phyloP scores from a whole-genome alignment of 768 basidiomycete genomes.

The Cystofilobasidium macerans region DNA sequence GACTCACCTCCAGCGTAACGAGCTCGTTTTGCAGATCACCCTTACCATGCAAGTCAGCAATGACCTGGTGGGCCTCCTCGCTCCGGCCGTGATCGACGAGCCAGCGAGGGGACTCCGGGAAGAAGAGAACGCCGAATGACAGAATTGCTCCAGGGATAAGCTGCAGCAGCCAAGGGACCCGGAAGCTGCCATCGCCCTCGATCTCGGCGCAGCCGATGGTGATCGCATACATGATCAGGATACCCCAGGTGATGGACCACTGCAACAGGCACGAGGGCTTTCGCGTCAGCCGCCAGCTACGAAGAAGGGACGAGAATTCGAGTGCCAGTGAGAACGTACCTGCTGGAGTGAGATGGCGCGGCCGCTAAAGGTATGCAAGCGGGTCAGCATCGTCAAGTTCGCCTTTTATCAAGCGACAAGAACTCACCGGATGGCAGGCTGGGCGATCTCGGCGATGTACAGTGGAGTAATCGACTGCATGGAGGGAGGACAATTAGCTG shows the following conservation, averaged over 20 bases:
- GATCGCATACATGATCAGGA: conserved; percentile 26
- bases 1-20: conserved; percentile 52
- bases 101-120: conserved; percentile 52
- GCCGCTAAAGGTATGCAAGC: too few relatives aligned
- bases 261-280: conserved; percentile 67
- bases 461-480: too few relatives aligned
- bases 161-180: conserved; percentile 61
- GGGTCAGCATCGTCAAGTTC: too few relatives aligned
- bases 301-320: neutral
- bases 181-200: conserved; percentile 49
- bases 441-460: too few relatives aligned
- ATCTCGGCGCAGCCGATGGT: conserved; percentile 54
- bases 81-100: conserved; percentile 39
- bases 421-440: too few relatives aligned
- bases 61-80: conserved; percentile 56
- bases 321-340: neutral
- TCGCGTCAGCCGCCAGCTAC: conserved; percentile 51
- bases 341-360: too few relatives aligned
- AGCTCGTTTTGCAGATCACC: conserved; percentile 53
- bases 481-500: too few relatives aligned
- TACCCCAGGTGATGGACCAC: conserved; percentile 49
- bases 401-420: too few relatives aligned
- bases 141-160: conserved; percentile 66
- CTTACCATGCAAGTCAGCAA: conserved; percentile 61
- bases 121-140: conserved; percentile 50